Evolutionary conservation across 257 asterid genomes (phyloP).

Genomic region (Jacaranda mimosifolia): DNA sequence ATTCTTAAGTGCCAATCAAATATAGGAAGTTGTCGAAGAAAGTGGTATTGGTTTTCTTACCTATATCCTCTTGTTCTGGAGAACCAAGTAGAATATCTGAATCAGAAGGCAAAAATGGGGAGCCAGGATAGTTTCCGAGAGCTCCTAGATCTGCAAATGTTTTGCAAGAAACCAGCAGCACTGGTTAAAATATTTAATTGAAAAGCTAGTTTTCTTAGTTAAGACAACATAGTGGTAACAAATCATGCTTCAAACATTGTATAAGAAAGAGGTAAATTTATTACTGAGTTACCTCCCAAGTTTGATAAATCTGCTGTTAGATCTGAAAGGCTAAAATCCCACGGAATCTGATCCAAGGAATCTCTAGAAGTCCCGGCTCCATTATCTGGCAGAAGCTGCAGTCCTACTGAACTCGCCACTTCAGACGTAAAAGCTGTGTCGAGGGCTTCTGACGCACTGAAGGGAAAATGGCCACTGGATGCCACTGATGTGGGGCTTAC

Average conservation of each 20-base stretch:
- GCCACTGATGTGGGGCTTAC: conserved; percentile 78
- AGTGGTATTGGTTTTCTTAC: conserved; percentile 37
- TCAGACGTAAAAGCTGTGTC: conserved; percentile 76
- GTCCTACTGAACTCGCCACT: conserved; percentile 61
- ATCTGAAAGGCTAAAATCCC: conserved; percentile 82
- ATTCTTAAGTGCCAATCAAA: neutral
- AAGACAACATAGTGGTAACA: neutral
- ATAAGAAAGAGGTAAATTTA: neutral
- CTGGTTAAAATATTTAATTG: neutral
- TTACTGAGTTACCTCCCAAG: conserved; percentile 62
- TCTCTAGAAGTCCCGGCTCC: conserved; percentile 71
- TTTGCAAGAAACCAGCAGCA: neutral
- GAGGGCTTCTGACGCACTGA: conserved; percentile 66
- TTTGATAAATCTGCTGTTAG: conserved; percentile 76
- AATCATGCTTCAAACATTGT: neutral
- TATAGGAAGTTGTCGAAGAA: neutral
- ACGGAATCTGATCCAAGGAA: conserved; percentile 65
- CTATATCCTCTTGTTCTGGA: conserved; percentile 69
- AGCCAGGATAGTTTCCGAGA: conserved; percentile 73
- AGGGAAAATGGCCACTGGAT: conserved; percentile 80
- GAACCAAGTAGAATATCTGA: conserved; percentile 81
- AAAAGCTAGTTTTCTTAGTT: neutral
- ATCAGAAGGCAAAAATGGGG: conserved; percentile 79
- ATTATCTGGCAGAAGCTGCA: conserved; percentile 67
- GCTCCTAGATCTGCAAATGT: conserved; percentile 72